Conservation (phyloP, 768 basidiomycete genomes). For the Rhizopogon rudus region DNA sequence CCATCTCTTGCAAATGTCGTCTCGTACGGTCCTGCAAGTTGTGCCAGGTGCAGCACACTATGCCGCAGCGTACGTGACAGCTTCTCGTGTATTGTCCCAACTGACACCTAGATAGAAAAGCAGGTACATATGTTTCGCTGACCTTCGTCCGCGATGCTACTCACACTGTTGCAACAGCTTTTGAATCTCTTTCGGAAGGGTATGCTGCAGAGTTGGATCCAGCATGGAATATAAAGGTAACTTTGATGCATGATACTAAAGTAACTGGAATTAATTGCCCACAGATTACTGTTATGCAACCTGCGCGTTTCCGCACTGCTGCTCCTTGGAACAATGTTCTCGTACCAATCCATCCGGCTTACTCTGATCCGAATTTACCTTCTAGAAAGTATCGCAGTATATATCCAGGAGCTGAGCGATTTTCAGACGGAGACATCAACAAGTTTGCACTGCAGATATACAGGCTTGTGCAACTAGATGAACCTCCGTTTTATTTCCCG, state of each 20-base stretch:
- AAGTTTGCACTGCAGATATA: conserved; percentile 18
- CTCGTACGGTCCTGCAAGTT: conserved; percentile 20
- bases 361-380: conserved; percentile 12
- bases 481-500: conserved; percentile 21
- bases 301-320: conserved; percentile 17
- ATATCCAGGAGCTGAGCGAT: conserved; percentile 5
- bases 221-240: conserved; percentile 44
- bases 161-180: conserved; percentile 15
- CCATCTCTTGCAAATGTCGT: conserved; percentile 33
- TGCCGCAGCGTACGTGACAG: conserved; percentile 21
- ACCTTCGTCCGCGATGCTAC: neutral
- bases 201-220: conserved; percentile 38
- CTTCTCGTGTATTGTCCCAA: neutral
- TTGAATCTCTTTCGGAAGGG: conserved; percentile 35
- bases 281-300: conserved; percentile 22
- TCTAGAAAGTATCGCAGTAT: conserved; percentile 10
- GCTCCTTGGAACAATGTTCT: neutral
- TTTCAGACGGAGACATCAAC: conserved; percentile 14
- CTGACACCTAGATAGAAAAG: conserved; percentile 16
- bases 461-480: conserved; percentile 14
- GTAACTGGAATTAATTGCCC: neutral
- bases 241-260: neutral
- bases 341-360: conserved; percentile 16
- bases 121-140: conserved; percentile 12
- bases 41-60: conserved; percentile 12